Percentiles rank a stretch among this genome's conserved stretches.
Evolutionary conservation across 345 rosid genomes (phyloP).

Genomic region (Geranium rotundifolium): DNA sequence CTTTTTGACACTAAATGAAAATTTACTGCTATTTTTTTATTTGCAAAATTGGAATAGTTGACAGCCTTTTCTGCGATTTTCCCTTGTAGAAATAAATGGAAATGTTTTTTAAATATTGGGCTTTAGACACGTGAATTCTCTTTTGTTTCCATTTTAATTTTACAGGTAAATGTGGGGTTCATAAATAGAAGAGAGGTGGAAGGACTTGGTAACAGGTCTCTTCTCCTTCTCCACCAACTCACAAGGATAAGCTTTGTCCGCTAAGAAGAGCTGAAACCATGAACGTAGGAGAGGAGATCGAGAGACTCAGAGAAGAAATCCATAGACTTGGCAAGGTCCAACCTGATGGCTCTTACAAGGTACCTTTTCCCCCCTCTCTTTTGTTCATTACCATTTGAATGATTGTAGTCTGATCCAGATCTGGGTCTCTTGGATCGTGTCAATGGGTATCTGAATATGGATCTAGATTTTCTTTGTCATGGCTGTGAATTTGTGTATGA

Average conservation of each 20-base stretch:
- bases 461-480: not conserved
- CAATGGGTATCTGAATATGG: not conserved
- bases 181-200: not conserved
- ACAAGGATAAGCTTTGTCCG: not conserved
- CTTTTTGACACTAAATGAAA: no score
- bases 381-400: not conserved
- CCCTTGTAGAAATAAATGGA: no score
- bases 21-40: no score
- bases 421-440: not conserved
- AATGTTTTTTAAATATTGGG: no score
- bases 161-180: not conserved
- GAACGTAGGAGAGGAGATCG: conserved; percentile 89
- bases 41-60: no score
- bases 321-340: conserved; percentile 67
- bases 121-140: not conserved
- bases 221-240: not conserved
- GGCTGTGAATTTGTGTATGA: no score
- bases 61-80: no score
- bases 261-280: conserved; percentile 20
- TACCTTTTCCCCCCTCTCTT: conserved; percentile 5
- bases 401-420: not conserved
- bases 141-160: not conserved
- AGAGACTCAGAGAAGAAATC: conserved; percentile 73
- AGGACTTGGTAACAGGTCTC: not conserved
- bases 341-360: conserved; percentile 91